These are phyloP conservation scores for Viridothelium virens DNA, from an alignment of 495 filamentous ascomycete genomes.

Conservation along the genomic window DNA sequence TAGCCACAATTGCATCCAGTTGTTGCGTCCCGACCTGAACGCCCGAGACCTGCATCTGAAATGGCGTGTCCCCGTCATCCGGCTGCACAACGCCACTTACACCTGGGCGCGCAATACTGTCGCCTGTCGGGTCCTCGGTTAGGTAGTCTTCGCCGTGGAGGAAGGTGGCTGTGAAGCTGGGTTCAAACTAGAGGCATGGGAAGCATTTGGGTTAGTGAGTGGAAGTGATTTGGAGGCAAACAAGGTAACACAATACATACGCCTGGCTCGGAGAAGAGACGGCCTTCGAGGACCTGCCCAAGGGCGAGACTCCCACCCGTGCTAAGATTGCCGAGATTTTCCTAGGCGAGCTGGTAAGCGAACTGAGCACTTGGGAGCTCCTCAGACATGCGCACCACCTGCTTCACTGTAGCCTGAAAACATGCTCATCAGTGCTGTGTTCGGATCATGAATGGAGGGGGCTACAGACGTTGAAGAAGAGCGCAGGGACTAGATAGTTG, in stretches of 20 bases:
- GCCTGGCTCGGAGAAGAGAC: constrained; percentile 16
- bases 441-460: not conserved
- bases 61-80: constrained; percentile 14
- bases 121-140: constrained; percentile 8
- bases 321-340: constrained; percentile 13
- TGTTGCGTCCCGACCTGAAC: constrained; percentile 9
- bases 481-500: constrained; percentile 16
- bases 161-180: constrained; percentile 15
- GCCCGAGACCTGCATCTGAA: constrained; percentile 14
- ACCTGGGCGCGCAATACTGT: constrained; percentile 1
- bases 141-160: constrained; percentile 14
- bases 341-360: not conserved
- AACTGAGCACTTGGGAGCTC: no score
- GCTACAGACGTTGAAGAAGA: constrained; percentile 18
- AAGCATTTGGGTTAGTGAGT: not conserved
- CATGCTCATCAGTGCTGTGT: not conserved
- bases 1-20: constrained; percentile 10
- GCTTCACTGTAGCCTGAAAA: not conserved
- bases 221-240: not conserved
- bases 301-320: constrained; percentile 16
- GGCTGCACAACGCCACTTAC: constrained; percentile 14
- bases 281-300: constrained; percentile 13
- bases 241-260: not conserved
- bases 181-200: constrained; percentile 13
- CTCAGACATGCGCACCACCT: not conserved